Evolutionary conservation across 805 yeast species (phyloP).

Genomic region (Lipomyces anomalus): DNA sequence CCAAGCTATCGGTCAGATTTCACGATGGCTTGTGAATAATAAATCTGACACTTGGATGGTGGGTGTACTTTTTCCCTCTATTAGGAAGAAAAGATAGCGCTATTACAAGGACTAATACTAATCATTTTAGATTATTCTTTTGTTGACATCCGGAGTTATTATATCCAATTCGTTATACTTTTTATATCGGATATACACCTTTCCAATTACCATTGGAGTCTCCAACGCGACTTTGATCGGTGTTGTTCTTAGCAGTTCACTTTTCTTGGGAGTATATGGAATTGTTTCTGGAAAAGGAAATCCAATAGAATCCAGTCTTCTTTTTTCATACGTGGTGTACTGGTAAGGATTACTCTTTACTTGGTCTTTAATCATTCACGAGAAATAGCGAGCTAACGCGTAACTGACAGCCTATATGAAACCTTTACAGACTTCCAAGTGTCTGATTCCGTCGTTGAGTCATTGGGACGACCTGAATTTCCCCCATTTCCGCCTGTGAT

Average conservation of each 20-base stretch:
- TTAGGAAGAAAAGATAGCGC: background rate
- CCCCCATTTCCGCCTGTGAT: conserved; percentile 35
- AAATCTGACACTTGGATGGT: conserved; percentile 59
- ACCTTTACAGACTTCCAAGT: conserved; percentile 78
- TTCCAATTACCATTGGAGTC: conserved; percentile 59
- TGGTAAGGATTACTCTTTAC: conserved; percentile 36
- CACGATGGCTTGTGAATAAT: conserved; percentile 55
- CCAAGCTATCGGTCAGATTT: conserved; percentile 83
- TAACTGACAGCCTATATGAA: conserved; percentile 53
- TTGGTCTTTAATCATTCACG: background rate
- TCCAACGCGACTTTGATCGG: conserved; percentile 80
- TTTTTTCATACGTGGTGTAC: conserved; percentile 86
- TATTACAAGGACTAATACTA: background rate
- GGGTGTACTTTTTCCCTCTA: too few relatives aligned
- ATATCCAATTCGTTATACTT: conserved; percentile 73
- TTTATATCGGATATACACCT: conserved; percentile 73
- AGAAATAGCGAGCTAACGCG: background rate
- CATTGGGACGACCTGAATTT: conserved; percentile 15
- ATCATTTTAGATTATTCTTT: conserved; percentile 45
- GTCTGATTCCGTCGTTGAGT: conserved; percentile 10
- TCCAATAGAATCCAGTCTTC: conserved; percentile 80
- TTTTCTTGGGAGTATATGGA: conserved; percentile 73
- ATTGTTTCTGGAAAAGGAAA: conserved; percentile 78
- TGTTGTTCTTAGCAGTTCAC: conserved; percentile 69
- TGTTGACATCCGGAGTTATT: conserved; percentile 66